Base-by-base conservation (phyloP, 148 eudicot species). In the Silene latifolia region DNA sequence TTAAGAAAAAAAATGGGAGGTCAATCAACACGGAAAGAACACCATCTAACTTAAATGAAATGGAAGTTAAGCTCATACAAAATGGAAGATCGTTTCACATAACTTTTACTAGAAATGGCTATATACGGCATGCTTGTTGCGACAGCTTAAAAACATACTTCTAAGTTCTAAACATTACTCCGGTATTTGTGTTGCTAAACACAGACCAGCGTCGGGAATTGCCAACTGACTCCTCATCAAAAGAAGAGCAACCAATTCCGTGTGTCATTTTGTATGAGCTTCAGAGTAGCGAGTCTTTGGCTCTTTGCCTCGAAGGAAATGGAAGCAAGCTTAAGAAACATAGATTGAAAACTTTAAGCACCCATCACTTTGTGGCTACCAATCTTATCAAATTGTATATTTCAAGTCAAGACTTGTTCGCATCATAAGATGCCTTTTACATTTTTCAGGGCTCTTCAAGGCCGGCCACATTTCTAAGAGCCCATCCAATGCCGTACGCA, bases 401-500 rank as follows among this genome's bases (percentile, higher is more conserved):
- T 39, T 39, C 56, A 51, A 51, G 56, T 51, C 56, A 51, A 51
- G 56, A 14, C 56, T 51, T 51, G 56, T 51, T 51, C 5, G 4
- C 56, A 12, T 9, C 56, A 51, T 48, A 12, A 12, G 17, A 51
- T 15, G 17, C 9, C 2, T 51, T 62, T 25, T 8, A 27, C 66
- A 24, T 3, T 1, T 18, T 56, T 77, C 57, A 72, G 47, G 79
- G 74, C 44, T 88, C 89, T 19, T 85, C 90, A 21, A 90, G 75
- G 14, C 91, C 92, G 47, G 89, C 95, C 39, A 90, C 84, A 78
- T 90, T 88, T 54, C 90, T 67, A 7, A 90, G 87, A 9, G 86
- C 85, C 95, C 91, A 88, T 8, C 95, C 95, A 48, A 88, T 83
- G 5, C 72, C 73, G 59, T 87, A 90, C 15, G 95, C 92, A 24